Base-by-base conservation (phyloP, 768 basidiomycete genomes). In the Ephemerocybe angulata region DNA sequence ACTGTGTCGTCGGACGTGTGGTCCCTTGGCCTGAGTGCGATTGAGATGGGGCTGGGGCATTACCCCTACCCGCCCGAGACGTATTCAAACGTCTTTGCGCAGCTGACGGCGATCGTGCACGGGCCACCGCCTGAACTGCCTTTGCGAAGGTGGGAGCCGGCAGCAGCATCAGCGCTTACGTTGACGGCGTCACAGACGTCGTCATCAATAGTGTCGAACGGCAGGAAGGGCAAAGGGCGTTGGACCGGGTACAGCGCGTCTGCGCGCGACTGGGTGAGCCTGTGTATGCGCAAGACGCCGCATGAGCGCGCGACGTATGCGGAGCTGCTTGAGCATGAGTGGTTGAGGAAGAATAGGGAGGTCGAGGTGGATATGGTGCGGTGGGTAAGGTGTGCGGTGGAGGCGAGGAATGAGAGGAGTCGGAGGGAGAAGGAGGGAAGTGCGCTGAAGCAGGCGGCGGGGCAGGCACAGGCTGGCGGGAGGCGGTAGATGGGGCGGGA, bases 41-140 rank as follows among this genome's bases (percentile, higher is more conserved):
- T 98, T 63, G 96, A 99, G 70, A 86, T 96, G 59, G 91, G 88
- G 2, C 78, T 90, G 63, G 95, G 88, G 65, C 70, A 83, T 65
- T 98, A 99, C 70, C 96, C 96, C 1, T 99, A 97, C 65, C 96
- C 96, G 28, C 95, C 95, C 25, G 95, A 98, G 74, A 96, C 93
- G 6, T 99, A 97, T 68, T 83, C 86, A 55, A 98, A 98, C 68
- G 94, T 98, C 15, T 97, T 99, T 71, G 96, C 95, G 2, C 96
- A 99, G 64, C 62, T 83, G 37, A 91, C 88, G n/a, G 95, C 96
- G 3, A 99, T 99, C 58, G 94, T 99, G 2, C 87, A 97, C 59
- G 96, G 94, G 0, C 90, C 93, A 53, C 88, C 94, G 10, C 96
- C 96, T 3, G 84, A 84, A 31, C 73, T 99, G 29, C 95, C 95